These are phyloP conservation scores for Tuber indicum DNA, from an alignment of 495 filamentous ascomycete species.

Conservation along the genomic window DNA sequence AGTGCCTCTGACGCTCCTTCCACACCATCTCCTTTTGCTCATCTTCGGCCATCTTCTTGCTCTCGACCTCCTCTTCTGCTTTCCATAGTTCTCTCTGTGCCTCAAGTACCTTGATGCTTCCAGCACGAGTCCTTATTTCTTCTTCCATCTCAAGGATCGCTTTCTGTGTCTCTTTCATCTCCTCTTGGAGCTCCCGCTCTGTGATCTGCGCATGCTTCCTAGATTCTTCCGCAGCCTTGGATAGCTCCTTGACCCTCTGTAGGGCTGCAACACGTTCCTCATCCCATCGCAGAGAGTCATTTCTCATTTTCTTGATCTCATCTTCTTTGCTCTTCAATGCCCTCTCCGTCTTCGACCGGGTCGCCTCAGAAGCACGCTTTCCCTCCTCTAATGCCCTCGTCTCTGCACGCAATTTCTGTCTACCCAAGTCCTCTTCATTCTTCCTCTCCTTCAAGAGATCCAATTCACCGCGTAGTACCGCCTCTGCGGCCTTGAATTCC, in stretches of 20 bases:
- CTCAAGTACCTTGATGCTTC: constrained; percentile 30
- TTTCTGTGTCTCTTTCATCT: constrained; percentile 35
- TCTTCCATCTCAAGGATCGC: constrained; percentile 46
- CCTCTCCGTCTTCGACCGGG: constrained; percentile 74
- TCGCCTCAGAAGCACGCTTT: constrained; percentile 76
- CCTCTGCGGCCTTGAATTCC: constrained; percentile 60
- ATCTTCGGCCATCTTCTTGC: constrained; percentile 51
- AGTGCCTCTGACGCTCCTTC: constrained; percentile 47
- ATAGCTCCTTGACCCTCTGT: constrained; percentile 47
- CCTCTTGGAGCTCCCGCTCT: constrained; percentile 37
- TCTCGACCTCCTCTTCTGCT: constrained; percentile 52
- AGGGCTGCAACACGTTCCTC: constrained; percentile 43
- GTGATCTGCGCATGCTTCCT: constrained; percentile 35
- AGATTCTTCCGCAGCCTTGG: constrained; percentile 45
- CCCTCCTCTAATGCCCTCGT: constrained; percentile 71
- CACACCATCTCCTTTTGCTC: constrained; percentile 52
- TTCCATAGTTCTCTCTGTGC: constrained; percentile 43
- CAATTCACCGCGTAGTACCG: constrained; percentile 56
- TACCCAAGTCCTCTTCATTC: constrained; percentile 63
- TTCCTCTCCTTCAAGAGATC: constrained; percentile 71
- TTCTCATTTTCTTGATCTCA: constrained; percentile 53
- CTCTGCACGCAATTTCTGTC: constrained; percentile 67
- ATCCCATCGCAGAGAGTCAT: constrained; percentile 54
- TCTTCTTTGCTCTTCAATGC: constrained; percentile 64
- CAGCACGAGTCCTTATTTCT: constrained; percentile 40